phyloP scores from a whole-genome alignment of 2,329 filamentous ascomycete species.

The Fusarium anthophilum region DNA sequence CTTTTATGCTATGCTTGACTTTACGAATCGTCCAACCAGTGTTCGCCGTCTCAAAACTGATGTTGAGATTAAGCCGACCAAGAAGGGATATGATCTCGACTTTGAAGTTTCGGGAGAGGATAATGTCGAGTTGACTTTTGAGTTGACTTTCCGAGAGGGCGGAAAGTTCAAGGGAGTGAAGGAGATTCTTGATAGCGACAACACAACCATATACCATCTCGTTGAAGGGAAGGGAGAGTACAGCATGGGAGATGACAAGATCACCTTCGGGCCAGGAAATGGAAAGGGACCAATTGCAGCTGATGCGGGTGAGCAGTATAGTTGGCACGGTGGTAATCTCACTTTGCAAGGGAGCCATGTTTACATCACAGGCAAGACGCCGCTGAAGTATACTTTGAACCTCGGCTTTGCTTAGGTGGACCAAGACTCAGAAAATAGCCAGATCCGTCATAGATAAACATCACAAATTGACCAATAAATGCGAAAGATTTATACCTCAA shows the following conservation, averaged over 20 bases:
- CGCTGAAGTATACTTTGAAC: slow-evolving; percentile 16
- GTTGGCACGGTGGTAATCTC: slow-evolving; percentile 9
- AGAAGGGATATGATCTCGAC: slow-evolving; percentile 5
- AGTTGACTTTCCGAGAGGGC: slow-evolving; percentile 12
- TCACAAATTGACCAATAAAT: rapidly evolving
- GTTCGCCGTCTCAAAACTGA: slow-evolving; percentile 17
- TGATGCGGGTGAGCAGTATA: slow-evolving; percentile 18
- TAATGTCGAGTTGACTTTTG: slow-evolving; percentile 20
- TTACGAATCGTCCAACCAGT: slow-evolving; percentile 4
- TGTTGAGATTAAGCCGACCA: background rate
- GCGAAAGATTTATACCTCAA: background rate
- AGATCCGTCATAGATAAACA: background rate
- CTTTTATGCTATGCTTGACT: slow-evolving; percentile 18
- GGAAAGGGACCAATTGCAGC: background rate
- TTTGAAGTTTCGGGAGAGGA: slow-evolving; percentile 21
- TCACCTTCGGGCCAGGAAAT: slow-evolving; percentile 5
- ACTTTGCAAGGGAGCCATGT: slow-evolving; percentile 6
- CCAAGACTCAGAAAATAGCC: rapidly evolving
- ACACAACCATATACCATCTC: slow-evolving; percentile 1
- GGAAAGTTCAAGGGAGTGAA: slow-evolving; percentile 17
- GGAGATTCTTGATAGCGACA: slow-evolving; percentile 6
- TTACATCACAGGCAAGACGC: slow-evolving; percentile 8
- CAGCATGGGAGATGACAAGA: background rate
- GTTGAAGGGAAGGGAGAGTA: slow-evolving; percentile 10
- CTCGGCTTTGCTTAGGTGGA: background rate